A percentile compares a stretch with the other conserved stretches of the same genome.
Conservation (phyloP, 345 rosid genomes). For the Dipteronia dyeriana region DNA sequence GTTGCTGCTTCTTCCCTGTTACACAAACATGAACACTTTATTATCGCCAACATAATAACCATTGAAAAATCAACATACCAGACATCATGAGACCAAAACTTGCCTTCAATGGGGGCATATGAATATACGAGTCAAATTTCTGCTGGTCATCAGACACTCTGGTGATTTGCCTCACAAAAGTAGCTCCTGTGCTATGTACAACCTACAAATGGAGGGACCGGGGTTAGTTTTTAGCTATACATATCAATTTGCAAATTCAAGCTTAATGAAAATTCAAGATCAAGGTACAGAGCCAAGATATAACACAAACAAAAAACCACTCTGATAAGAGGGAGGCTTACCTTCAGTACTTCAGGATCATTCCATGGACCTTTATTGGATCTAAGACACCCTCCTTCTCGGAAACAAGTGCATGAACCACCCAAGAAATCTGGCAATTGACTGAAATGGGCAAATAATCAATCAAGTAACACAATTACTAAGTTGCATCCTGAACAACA, state of each 20-base stretch:
- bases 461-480: background rate
- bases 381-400: conserved; percentile 86
- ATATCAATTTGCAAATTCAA: conserved; percentile 22
- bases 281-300: conserved; percentile 15
- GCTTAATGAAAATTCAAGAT: conserved; percentile 10
- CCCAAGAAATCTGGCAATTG: conserved; percentile 96
- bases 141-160: conserved; percentile 51
- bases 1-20: conserved; percentile 59
- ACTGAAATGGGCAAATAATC: conserved; percentile 42
- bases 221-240: conserved; percentile 25
- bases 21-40: conserved; percentile 14
- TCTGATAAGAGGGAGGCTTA: conserved; percentile 25
- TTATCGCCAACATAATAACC: conserved; percentile 8
- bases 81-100: conserved; percentile 10
- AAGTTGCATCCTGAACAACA: background rate
- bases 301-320: background rate
- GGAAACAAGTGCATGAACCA: conserved; percentile 83
- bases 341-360: conserved; percentile 92
- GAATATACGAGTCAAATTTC: conserved; percentile 47
- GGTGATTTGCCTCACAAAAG: conserved; percentile 58
- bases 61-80: conserved; percentile 2
- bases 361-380: conserved; percentile 98
- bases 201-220: conserved; percentile 45
- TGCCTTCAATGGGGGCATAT: conserved; percentile 58
- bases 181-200: conserved; percentile 59